phyloP scores from a whole-genome alignment of 345 rosid species.

The Trapa incisa region DNA sequence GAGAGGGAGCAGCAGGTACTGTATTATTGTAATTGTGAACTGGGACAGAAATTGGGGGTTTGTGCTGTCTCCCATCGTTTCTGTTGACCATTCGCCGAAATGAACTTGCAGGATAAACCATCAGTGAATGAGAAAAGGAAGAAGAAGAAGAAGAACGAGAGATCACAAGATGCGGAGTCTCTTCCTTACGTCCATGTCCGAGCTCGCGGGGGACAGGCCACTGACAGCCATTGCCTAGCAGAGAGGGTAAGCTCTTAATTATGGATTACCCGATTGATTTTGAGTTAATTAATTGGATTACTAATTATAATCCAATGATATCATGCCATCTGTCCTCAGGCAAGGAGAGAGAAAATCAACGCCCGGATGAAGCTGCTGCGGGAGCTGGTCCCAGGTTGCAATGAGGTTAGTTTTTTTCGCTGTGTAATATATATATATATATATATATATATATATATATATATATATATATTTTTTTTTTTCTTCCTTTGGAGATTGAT shows the following conservation, averaged over 20 bases:
- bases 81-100: neutral
- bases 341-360: conserved; percentile 54
- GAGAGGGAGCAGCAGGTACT: conserved; percentile 38
- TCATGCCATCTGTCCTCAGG: conserved; percentile 13
- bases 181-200: conserved; percentile 53
- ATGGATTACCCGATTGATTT: conserved; percentile 9
- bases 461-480: conserved; percentile 3
- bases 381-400: conserved; percentile 56
- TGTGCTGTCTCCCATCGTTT: neutral
- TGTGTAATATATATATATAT: neutral
- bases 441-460: too few species aligned
- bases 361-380: conserved; percentile 46
- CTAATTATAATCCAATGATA: neutral
- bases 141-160: conserved; percentile 27
- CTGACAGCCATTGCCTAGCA: conserved; percentile 51
- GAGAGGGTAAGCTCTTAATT: conserved; percentile 30
- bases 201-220: conserved; percentile 52
- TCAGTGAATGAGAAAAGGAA: neutral
- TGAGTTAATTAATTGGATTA: neutral
- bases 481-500: neutral
- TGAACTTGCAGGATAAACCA: conserved; percentile 21
- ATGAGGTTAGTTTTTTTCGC: conserved; percentile 35
- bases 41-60: neutral
- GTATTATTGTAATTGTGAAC: neutral
- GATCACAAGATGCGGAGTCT: conserved; percentile 24